Base-by-base conservation (phyloP, 257 asterid genomes). In the Fraxinus anomala region DNA sequence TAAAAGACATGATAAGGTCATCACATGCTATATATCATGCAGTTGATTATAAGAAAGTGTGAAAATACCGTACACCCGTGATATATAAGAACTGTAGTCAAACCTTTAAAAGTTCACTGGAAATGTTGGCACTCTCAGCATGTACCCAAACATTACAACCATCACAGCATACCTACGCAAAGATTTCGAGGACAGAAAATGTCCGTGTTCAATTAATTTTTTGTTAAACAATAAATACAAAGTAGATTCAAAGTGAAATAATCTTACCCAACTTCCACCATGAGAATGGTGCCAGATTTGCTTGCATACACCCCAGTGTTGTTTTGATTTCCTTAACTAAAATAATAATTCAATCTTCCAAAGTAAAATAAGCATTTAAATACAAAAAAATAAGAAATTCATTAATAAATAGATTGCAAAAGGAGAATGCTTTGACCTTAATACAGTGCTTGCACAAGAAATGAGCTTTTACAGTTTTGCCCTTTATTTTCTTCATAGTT, bases 61-160 rank as follows among this genome's bases (percentile, higher is more conserved):
- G 31, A 71, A 10, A 31, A 47, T 63, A 70, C 73, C 80, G 72
- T 28, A 68, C 67, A 37, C 80, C 75, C 74, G 70, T 71, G 65
- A 73, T 73, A 77, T 56, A 71, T 30, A 23, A 77, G 78, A 83
- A 77, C 23, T 31, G 21, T 13, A 37, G 77, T 51, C 83, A 77
- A 75, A 96, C 99, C 98, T 93, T 91, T 75, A 93, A 80, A 81
- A 79, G 75, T 26, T 81, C 78, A 17, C 84, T 44, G 73, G 98
- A 84, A 76, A 91, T 79, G 71, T 86, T 80, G 80, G 98, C 94
- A 79, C 99, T 93, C 72, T 96, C 97, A 74, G 96, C 96, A 87
- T 96, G 98, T 78, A 93, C 96, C 98, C 99, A 96, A 76, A 93
- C 94, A 86, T 93, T 85, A 83, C 99, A 96, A 56, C 92, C 86